A percentile compares a stretch with the other conserved stretches of the same genome.
Evolutionary conservation across 1,139 yeast genomes (phyloP).

Genomic region (Geotrichum citri-aurantii): DNA sequence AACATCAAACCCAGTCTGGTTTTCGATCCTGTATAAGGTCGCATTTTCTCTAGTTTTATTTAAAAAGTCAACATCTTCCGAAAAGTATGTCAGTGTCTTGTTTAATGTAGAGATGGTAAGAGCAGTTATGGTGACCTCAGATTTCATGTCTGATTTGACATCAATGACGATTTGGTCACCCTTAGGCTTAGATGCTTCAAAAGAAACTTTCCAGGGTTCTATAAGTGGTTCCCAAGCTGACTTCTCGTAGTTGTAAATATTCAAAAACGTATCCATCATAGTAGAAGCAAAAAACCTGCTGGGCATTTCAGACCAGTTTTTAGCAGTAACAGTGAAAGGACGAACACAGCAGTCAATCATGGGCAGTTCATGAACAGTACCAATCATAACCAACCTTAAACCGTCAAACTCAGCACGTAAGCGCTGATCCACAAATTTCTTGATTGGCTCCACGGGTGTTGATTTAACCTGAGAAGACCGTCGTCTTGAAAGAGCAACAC

Average conservation of each 20-base stretch:
- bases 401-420: conserved; percentile 71
- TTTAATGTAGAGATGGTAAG: conserved; percentile 45
- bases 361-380: conserved; percentile 91
- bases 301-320: conserved; percentile 63
- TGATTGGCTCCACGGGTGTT: background rate
- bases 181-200: conserved; percentile 53
- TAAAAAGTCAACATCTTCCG: conserved; percentile 51
- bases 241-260: conserved; percentile 81
- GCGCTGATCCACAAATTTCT: conserved; percentile 22
- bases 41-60: conserved; percentile 61
- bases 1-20: conserved; percentile 78
- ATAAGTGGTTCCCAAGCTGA: conserved; percentile 95
- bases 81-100: conserved; percentile 54
- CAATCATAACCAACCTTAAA: conserved; percentile 75
- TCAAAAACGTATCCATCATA: conserved; percentile 65
- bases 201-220: conserved; percentile 79
- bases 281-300: conserved; percentile 34
- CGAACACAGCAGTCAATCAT: conserved; percentile 72
- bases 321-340: conserved; percentile 65
- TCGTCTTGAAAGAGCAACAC: background rate
- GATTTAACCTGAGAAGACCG: background rate
- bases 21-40: conserved; percentile 63
- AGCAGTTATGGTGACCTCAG: conserved; percentile 77
- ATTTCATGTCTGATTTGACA: conserved; percentile 62
- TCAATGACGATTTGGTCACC: conserved; percentile 50